These are phyloP conservation scores for Phlebopus sp. DNA, from an alignment of 1,284 basidiomycete species.

Conservation along the genomic window DNA sequence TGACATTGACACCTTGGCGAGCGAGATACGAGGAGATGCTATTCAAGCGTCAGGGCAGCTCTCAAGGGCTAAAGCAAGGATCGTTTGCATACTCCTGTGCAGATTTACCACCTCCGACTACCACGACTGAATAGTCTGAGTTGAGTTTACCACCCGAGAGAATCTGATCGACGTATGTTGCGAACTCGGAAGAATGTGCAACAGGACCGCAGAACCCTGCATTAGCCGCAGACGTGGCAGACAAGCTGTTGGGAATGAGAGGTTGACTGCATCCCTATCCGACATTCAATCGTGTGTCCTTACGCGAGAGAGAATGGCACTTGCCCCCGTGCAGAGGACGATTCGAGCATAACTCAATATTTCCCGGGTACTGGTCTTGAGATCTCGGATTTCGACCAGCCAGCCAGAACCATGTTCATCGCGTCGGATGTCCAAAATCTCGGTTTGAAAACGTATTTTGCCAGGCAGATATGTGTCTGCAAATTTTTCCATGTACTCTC, in stretches of 20 bases:
- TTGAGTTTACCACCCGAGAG: slow-evolving; percentile 24
- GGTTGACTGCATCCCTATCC: slow-evolving; percentile 52
- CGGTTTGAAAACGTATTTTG: slow-evolving; percentile 43
- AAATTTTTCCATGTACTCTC: slow-evolving; percentile 51
- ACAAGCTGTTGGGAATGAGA: slow-evolving; percentile 39
- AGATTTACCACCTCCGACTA: slow-evolving; percentile 58
- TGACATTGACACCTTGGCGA: slow-evolving; percentile 42
- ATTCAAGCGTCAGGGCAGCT: slow-evolving; percentile 1
- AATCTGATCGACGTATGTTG: slow-evolving; percentile 39
- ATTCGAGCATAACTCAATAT: slow-evolving; percentile 41
- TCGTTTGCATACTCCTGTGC: slow-evolving; percentile 44
- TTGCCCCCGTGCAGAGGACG: slow-evolving; percentile 57
- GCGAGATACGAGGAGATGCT: slow-evolving; percentile 50
- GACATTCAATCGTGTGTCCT: background rate
- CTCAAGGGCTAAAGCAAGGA: background rate
- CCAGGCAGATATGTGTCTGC: slow-evolving; percentile 43
- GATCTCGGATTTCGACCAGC: slow-evolving; percentile 41
- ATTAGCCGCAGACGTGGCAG: slow-evolving; percentile 30
- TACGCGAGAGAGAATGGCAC: slow-evolving; percentile 16
- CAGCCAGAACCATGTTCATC: slow-evolving; percentile 32
- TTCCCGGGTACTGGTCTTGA: slow-evolving; percentile 22
- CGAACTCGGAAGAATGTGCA: slow-evolving; percentile 51
- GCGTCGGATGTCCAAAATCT: slow-evolving; percentile 44
- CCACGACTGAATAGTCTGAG: slow-evolving; percentile 34
- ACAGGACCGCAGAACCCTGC: slow-evolving; percentile 45